phyloP scores from a whole-genome alignment of 306 rosid genomes.

The Casuarina equisetifolia region DNA sequence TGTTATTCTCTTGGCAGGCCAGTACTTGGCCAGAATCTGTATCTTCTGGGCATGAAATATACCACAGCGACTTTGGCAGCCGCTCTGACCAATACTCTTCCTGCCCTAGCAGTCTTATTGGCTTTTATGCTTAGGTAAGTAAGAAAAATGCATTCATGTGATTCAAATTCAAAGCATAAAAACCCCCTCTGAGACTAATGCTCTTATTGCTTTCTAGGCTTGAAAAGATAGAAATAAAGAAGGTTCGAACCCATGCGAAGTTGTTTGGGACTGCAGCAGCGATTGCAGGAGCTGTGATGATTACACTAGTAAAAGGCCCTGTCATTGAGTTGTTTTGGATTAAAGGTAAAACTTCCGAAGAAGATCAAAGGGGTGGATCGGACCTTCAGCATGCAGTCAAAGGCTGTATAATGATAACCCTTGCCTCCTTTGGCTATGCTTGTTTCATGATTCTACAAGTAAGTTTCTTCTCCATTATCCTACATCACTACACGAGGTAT shows the following conservation, averaged over 20 bases:
- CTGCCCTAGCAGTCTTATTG: too few relatives aligned
- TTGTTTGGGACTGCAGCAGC: conserved; percentile 78
- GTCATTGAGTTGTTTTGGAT: conserved; percentile 49
- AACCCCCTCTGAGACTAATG: too few relatives aligned
- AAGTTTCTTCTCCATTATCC: neutral
- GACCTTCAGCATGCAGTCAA: conserved; percentile 49
- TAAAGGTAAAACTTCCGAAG: conserved; percentile 14
- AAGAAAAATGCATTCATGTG: too few relatives aligned
- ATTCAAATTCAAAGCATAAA: too few relatives aligned
- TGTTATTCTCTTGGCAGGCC: conserved; percentile 53
- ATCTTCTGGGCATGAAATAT: conserved; percentile 58
- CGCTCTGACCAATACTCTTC: conserved; percentile 54
- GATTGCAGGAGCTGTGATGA: conserved; percentile 79
- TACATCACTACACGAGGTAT: neutral
- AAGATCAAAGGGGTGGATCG: conserved; percentile 23
- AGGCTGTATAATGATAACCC: conserved; percentile 61
- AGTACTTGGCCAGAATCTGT: conserved; percentile 84
- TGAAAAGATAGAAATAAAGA: too few relatives aligned
- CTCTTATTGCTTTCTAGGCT: too few relatives aligned
- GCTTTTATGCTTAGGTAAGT: too few relatives aligned
- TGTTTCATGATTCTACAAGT: conserved; percentile 80
- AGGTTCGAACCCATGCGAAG: conserved; percentile 63
- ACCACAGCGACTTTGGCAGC: conserved; percentile 91
- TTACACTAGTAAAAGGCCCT: conserved; percentile 85
- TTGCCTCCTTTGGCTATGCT: conserved; percentile 81